Evolutionary conservation across 2,329 filamentous ascomycete species (phyloP).

Genomic region (Raffaelea ambrosiae): DNA sequence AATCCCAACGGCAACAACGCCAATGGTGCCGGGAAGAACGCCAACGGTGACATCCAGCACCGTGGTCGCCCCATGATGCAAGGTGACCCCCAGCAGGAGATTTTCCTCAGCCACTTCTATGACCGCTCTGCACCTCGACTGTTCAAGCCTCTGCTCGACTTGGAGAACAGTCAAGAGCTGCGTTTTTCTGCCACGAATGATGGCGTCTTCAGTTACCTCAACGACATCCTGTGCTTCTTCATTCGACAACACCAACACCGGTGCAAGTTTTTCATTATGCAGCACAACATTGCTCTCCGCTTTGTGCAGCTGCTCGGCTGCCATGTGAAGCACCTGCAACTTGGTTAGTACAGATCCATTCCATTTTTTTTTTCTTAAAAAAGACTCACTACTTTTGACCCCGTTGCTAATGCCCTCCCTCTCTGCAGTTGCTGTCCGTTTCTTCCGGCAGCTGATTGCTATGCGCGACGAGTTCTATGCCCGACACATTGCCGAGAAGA

Average conservation of each 20-base stretch:
- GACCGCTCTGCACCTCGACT: slow-evolving; percentile 76
- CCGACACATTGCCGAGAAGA: slow-evolving; percentile 71
- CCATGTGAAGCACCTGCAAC: slow-evolving; percentile 83
- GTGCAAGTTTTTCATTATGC: slow-evolving; percentile 80
- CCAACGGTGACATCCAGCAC: slow-evolving; percentile 57
- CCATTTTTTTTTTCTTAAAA: not conserved
- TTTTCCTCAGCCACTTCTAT: slow-evolving; percentile 84
- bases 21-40: slow-evolving; percentile 13
- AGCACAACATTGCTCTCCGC: slow-evolving; percentile 66
- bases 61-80: slow-evolving; percentile 44
- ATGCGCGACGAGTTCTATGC: slow-evolving; percentile 89
- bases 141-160: slow-evolving; percentile 76
- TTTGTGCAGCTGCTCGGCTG: slow-evolving; percentile 76
- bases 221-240: slow-evolving; percentile 92
- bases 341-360: slow-evolving; percentile 59
- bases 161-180: slow-evolving; percentile 62
- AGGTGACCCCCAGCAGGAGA: slow-evolving; percentile 67
- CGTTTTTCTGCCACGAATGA: slow-evolving; percentile 74
- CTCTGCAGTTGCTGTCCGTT: slow-evolving; percentile 70
- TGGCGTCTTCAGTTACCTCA: slow-evolving; percentile 81
- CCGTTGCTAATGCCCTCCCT: not conserved
- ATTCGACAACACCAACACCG: slow-evolving; percentile 80
- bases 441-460: slow-evolving; percentile 79
- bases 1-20: slow-evolving; percentile 31
- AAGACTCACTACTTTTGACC: not conserved